Base-by-base conservation (phyloP, 805 yeast species). In the Kuraishia ogatae region DNA sequence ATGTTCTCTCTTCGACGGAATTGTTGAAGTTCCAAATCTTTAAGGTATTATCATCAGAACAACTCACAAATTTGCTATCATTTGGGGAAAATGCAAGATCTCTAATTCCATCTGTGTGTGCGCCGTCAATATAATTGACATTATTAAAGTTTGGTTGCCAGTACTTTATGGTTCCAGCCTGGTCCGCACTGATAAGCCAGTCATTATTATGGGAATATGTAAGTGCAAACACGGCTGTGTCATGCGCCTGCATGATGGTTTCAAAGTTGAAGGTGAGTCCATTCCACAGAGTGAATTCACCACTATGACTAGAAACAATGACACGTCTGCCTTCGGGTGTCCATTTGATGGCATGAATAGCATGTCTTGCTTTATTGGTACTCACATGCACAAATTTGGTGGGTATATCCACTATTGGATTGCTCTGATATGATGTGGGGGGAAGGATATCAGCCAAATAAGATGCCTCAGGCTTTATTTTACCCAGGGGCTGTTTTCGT, bases 81-180 rank as follows among this genome's bases (percentile, higher is more conserved):
- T 85, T 86, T 4, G 97, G 97, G 53, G 93, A 82, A 69, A 94
- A 94, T 5, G 92, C 85, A 48, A 94, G 79, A 63, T 90, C 98
- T 57, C 96, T 79, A 48, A 94, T 80, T 10, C 89, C 88, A 67
- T 89, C 94, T 4, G 87, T 77, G 66, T 91, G 96, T 0, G 85
- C 91, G 47, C 79, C 77, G 39, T 84, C 68, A 54, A 81, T 64
- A 28, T 89, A 85, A 66, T 93, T 91, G 51, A 96, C 97, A 74
- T 94, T 93, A 71, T 94, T 94, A 75, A 94, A 89, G 70, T 94
- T 94, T 4, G 97, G 96, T 71, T 92, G 98, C 99, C 99, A 94
- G 65, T 87, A 93, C 72, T 94, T 94, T 63, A 94, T 80, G 5
- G 78, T 76, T 24, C 99, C 99, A 56, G 86, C 91, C 63, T 91